Conservation (phyloP, 495 filamentous ascomycete species). For the Neurospora sp. region DNA sequence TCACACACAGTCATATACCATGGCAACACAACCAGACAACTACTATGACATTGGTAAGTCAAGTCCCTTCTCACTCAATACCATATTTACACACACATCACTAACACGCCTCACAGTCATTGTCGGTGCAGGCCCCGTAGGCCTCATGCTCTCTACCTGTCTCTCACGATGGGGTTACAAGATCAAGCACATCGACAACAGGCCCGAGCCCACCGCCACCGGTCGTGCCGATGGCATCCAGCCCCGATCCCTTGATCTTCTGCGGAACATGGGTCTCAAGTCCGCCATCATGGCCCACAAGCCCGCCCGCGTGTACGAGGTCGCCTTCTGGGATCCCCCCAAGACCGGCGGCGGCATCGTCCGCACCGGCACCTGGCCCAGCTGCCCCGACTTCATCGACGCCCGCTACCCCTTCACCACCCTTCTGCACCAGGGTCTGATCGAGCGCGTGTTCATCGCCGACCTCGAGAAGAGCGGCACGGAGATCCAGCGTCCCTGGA, state of each 20-base stretch:
- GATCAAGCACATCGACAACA: slow-evolving; percentile 62
- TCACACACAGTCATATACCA: slow-evolving; percentile 4
- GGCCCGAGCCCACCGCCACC: slow-evolving; percentile 55
- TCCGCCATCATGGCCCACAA: slow-evolving; percentile 68
- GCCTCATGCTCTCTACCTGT: slow-evolving; percentile 75
- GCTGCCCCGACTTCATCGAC: slow-evolving; percentile 66
- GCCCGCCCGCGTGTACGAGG: slow-evolving; percentile 63
- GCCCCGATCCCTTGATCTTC: slow-evolving; percentile 66
- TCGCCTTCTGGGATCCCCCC: slow-evolving; percentile 68
- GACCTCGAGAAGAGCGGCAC: slow-evolving; percentile 53
- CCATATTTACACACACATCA: no score
- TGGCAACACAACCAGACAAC: slow-evolving; percentile 13
- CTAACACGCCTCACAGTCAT: slow-evolving; percentile 46
- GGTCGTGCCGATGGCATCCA: slow-evolving; percentile 74
- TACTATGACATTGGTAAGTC: slow-evolving; percentile 27
- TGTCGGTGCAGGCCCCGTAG: slow-evolving; percentile 82
- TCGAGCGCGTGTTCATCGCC: slow-evolving; percentile 59
- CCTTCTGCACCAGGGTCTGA: slow-evolving; percentile 63
- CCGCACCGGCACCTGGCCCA: slow-evolving; percentile 59
- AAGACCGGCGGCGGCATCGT: slow-evolving; percentile 43
- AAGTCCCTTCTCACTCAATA: not conserved
- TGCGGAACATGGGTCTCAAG: slow-evolving; percentile 62
- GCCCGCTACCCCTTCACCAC: slow-evolving; percentile 69
- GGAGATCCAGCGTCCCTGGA: slow-evolving; percentile 49
- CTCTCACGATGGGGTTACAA: slow-evolving; percentile 62